phyloP scores from a whole-genome alignment of 805 yeast species.

The Starmera quercuum region DNA sequence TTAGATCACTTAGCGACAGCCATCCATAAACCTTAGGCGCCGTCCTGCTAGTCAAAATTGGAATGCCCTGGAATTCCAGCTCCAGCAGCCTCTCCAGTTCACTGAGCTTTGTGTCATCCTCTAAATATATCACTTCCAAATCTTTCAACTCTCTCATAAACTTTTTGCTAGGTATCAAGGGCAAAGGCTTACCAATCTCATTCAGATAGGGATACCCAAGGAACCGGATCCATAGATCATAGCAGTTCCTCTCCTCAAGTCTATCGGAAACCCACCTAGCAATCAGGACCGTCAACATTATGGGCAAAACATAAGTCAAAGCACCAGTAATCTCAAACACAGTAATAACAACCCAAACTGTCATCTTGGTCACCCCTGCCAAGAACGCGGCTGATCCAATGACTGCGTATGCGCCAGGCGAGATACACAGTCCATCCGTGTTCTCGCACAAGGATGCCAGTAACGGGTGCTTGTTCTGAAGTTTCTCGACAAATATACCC shows the following conservation, averaged over 20 bases:
- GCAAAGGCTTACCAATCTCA: constrained; percentile 31
- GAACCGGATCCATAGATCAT: constrained; percentile 48
- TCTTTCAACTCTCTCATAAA: constrained; percentile 27
- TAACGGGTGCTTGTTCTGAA: constrained; percentile 32
- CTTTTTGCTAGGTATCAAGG: constrained; percentile 26
- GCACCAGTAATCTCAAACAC: constrained; percentile 86
- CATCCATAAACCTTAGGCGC: constrained; percentile 34
- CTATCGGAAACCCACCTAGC: constrained; percentile 68
- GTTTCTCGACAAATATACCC: constrained; percentile 42
- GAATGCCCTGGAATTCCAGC: constrained; percentile 31
- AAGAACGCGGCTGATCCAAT: constrained; percentile 83
- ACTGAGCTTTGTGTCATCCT: constrained; percentile 22
- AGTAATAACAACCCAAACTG: constrained; percentile 73
- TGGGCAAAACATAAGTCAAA: constrained; percentile 72
- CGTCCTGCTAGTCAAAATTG: constrained; percentile 29
- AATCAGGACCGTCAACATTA: constrained; percentile 75
- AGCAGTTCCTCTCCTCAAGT: constrained; percentile 50
- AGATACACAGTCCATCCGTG: constrained; percentile 47
- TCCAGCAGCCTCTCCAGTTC: constrained; percentile 16
- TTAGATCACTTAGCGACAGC: constrained; percentile 30
- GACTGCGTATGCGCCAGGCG: constrained; percentile 84
- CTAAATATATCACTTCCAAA: constrained; percentile 23
- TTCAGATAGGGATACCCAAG: constrained; percentile 35
- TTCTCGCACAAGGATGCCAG: constrained; percentile 33
- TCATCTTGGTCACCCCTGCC: constrained; percentile 74